Evolutionary conservation across 1,284 basidiomycete genomes (phyloP).

Genomic region (Sanguinoderma infundibulare): DNA sequence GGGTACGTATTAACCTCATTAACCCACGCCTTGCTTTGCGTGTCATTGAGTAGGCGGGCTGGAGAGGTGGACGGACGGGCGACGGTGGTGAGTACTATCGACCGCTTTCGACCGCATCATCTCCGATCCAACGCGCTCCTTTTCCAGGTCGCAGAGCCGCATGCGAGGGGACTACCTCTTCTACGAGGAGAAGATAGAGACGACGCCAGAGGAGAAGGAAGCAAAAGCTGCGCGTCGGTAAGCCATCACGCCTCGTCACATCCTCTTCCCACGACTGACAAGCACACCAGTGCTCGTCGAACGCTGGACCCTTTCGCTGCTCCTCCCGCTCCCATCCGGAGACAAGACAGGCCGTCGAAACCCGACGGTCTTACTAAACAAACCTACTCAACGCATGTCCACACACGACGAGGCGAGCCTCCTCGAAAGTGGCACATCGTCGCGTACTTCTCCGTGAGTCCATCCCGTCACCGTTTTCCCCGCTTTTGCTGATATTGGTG

Average conservation of each 20-base stretch:
- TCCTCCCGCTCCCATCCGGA: constrained; percentile 59
- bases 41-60: constrained; percentile 53
- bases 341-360: constrained; percentile 75
- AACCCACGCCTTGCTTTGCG: constrained; percentile 21
- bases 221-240: constrained; percentile 75
- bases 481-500: not conserved
- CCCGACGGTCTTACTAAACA: constrained; percentile 79
- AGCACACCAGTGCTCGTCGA: constrained; percentile 54
- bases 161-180: constrained; percentile 83
- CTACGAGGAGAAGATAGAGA: constrained; percentile 80
- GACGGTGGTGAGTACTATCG: constrained; percentile 58
- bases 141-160: constrained; percentile 74
- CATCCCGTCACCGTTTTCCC: not conserved
- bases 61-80: constrained; percentile 78
- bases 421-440: constrained; percentile 80
- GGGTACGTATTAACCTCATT: constrained; percentile 3
- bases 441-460: constrained; percentile 73
- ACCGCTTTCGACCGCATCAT: constrained; percentile 5
- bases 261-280: constrained; percentile 18
- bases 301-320: constrained; percentile 62
- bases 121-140: not conserved
- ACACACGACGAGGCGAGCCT: constrained; percentile 56
- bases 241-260: constrained; percentile 20
- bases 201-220: constrained; percentile 74
- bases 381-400: constrained; percentile 76